phyloP scores from a whole-genome alignment of 2,329 filamentous ascomycete species.

The Niveomyces coronatus region DNA sequence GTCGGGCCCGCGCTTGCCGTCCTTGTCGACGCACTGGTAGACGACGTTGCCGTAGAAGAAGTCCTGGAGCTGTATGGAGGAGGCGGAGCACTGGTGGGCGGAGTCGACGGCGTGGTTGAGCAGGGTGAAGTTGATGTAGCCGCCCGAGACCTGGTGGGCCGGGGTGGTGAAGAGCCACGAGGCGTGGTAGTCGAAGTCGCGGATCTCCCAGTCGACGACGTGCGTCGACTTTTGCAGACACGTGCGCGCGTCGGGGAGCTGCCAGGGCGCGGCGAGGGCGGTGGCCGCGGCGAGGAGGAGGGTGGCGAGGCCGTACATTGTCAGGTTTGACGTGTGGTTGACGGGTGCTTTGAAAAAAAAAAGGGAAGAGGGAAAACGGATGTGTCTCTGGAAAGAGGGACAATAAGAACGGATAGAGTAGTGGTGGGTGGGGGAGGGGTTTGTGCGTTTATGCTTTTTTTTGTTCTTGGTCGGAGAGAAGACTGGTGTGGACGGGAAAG shows the following conservation, averaged over 20 bases:
- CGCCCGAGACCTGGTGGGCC: conserved; percentile 39
- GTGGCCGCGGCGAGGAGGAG: conserved; percentile 17
- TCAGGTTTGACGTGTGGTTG: conserved; percentile 9
- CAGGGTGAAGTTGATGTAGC: conserved; percentile 39
- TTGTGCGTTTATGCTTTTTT: too few relatives aligned
- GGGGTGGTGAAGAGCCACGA: conserved; percentile 39
- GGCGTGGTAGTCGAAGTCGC: conserved; percentile 38
- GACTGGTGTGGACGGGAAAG: too few relatives aligned
- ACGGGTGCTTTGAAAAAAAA: not conserved
- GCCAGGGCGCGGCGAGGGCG: conserved; percentile 16
- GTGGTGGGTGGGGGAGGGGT: too few relatives aligned
- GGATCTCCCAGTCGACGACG: conserved; percentile 27
- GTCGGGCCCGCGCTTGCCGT: conserved; percentile 15
- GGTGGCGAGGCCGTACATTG: conserved; percentile 14
- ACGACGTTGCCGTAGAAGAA: conserved; percentile 39
- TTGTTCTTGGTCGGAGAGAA: too few relatives aligned
- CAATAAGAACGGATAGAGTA: not conserved
- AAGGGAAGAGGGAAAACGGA: not conserved
- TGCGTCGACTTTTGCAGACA: conserved; percentile 16
- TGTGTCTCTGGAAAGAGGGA: not conserved
- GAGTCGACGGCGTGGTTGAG: conserved; percentile 33
- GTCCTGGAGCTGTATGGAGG: conserved; percentile 31
- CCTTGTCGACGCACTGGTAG: conserved; percentile 33
- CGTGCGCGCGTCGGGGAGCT: conserved; percentile 3
- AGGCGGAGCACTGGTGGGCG: conserved; percentile 27